Conservation (phyloP, 2,329 filamentous ascomycete species). For the Pseudocercospora cruenta region DNA sequence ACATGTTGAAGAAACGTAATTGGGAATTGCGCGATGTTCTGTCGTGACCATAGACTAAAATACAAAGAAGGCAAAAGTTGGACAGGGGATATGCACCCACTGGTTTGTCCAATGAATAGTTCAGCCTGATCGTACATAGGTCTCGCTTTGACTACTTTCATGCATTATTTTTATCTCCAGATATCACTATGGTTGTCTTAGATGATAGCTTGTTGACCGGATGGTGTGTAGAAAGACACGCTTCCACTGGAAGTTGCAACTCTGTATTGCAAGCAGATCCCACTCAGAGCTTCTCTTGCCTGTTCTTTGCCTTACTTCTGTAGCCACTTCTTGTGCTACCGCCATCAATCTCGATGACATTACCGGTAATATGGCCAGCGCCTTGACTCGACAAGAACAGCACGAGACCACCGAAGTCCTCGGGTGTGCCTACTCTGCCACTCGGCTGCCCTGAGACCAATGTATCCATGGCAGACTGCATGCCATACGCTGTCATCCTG, state of each 20-base stretch:
- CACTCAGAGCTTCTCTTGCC: constrained; percentile 25
- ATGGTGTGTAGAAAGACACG: background rate
- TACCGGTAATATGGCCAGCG: constrained; percentile 52
- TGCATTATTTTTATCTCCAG: too few relatives aligned
- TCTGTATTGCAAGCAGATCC: background rate
- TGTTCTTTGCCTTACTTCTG: constrained; percentile 39
- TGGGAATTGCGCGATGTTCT: background rate
- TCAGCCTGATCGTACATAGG: background rate
- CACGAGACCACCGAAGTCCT: constrained; percentile 53
- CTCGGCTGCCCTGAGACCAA: constrained; percentile 52
- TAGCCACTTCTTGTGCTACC: constrained; percentile 50
- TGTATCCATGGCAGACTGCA: constrained; percentile 54
- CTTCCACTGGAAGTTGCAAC: background rate
- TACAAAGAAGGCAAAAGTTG: too few relatives aligned
- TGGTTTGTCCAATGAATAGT: background rate
- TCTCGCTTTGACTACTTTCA: background rate
- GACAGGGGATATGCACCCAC: too few relatives aligned
- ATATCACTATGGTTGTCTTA: too few relatives aligned
- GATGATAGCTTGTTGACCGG: background rate
- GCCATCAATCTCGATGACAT: constrained; percentile 54
- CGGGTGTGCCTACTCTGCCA: constrained; percentile 52
- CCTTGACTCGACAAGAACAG: constrained; percentile 48
- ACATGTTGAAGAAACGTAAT: background rate
- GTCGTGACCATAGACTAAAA: background rate
- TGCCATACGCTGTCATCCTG: constrained; percentile 57